Conservation (phyloP, 306 rosid species). For the Trichosanthes truncata region DNA sequence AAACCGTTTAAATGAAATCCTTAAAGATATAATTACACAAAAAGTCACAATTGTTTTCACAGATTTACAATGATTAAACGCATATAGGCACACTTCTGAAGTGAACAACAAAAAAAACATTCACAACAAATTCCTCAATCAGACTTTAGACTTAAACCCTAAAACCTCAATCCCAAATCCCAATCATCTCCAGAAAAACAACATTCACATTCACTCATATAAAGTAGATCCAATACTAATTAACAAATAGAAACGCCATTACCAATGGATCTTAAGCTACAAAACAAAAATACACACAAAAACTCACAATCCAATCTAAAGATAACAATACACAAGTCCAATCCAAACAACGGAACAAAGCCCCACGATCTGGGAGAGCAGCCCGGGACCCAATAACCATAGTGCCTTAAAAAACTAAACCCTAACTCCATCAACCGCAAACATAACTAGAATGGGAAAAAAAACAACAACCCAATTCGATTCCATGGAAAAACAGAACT, state of each 20-base stretch:
- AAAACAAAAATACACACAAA: not conserved
- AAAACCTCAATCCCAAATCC: not conserved
- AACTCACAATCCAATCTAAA: not conserved
- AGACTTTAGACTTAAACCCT: not conserved
- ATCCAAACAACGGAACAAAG: not conserved
- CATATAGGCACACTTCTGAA: not conserved
- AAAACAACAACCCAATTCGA: not conserved
- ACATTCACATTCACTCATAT: not conserved
- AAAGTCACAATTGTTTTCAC: not conserved
- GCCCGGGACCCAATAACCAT: not conserved
- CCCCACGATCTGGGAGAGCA: not conserved
- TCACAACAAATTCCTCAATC: not conserved
- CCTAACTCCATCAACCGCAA: not conserved
- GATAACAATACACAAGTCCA: not conserved
- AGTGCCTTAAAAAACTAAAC: not conserved
- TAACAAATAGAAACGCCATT: not conserved
- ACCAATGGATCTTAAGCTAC: not conserved
- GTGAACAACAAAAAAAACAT: not conserved
- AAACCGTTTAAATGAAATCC: not conserved
- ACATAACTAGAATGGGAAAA: not conserved
- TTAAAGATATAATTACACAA: not conserved
- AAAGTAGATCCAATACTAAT: constrained; percentile 2
- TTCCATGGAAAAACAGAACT: not conserved
- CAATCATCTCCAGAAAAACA: not conserved
- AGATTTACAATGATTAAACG: not conserved